phyloP scores from a whole-genome alignment of 495 filamentous ascomycete genomes.

The Aeminium ludgeri region DNA sequence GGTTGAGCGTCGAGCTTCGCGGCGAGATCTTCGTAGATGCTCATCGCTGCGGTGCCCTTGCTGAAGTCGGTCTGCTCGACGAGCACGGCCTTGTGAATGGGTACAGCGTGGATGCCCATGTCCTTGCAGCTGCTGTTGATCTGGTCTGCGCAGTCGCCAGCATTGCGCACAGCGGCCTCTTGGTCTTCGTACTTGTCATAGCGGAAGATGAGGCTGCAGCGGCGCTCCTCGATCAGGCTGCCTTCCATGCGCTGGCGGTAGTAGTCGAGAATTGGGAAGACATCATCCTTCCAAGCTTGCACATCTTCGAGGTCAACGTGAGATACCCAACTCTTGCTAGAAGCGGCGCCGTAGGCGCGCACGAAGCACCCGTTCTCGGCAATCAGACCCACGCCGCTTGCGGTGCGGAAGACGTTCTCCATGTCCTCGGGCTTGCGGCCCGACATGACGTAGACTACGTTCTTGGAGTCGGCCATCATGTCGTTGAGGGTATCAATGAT shows the following conservation, averaged over 20 bases:
- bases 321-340: slow-evolving; percentile 42
- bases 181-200: slow-evolving; percentile 67
- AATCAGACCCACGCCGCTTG: slow-evolving; percentile 66
- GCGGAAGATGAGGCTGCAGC: slow-evolving; percentile 76
- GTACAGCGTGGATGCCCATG: slow-evolving; percentile 68
- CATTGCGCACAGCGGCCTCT: slow-evolving; percentile 52
- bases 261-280: slow-evolving; percentile 62
- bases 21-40: slow-evolving; percentile 39
- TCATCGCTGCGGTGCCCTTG: slow-evolving; percentile 62
- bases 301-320: slow-evolving; percentile 53
- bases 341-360: slow-evolving; percentile 41
- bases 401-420: slow-evolving; percentile 57
- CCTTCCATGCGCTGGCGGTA: slow-evolving; percentile 78
- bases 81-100: slow-evolving; percentile 57
- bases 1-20: slow-evolving; percentile 17
- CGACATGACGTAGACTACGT: slow-evolving; percentile 89
- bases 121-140: slow-evolving; percentile 81
- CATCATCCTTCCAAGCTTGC: slow-evolving; percentile 57
- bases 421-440: slow-evolving; percentile 72
- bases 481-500: slow-evolving; percentile 67
- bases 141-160: slow-evolving; percentile 72
- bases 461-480: slow-evolving; percentile 54
- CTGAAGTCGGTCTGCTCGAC: slow-evolving; percentile 69
- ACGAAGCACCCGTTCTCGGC: slow-evolving; percentile 88
- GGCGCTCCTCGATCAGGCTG: slow-evolving; percentile 67